Percentiles rank a stretch among this genome's conserved stretches.
These are phyloP conservation scores for Phytophthora quininea DNA, from an alignment of 352 stramenopile genomes.

Conservation along the genomic window DNA sequence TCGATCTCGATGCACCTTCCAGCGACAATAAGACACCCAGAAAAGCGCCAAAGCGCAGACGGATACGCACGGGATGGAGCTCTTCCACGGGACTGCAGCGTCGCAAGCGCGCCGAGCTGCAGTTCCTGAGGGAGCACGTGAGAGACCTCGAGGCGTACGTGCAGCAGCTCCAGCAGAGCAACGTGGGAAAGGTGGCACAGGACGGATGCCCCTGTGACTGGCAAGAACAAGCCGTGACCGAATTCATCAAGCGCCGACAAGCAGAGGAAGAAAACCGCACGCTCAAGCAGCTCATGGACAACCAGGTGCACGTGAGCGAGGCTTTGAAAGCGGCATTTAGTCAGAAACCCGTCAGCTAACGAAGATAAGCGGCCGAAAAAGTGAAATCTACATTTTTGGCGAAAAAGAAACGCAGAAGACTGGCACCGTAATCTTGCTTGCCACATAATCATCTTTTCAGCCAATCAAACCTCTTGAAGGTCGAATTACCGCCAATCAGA, in stretches of 20 bases:
- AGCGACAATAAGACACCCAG: neutral
- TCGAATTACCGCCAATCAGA: too few relatives aligned
- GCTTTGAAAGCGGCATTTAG: neutral
- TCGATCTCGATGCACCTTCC: neutral
- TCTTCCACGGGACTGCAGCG: slow-evolving; percentile 33
- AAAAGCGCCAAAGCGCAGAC: slow-evolving; percentile 18
- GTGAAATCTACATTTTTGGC: too few relatives aligned
- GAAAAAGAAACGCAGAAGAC: neutral
- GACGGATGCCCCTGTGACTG: slow-evolving; percentile 6
- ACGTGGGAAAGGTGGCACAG: neutral
- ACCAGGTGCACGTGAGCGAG: slow-evolving; percentile 18
- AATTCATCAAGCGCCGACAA: slow-evolving; percentile 21
- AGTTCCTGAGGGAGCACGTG: slow-evolving; percentile 26
- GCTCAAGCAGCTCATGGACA: slow-evolving; percentile 18
- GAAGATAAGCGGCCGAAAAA: too few relatives aligned
- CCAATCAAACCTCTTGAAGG: too few relatives aligned
- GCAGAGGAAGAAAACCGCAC: slow-evolving; percentile 30
- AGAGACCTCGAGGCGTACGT: slow-evolving; percentile 25
- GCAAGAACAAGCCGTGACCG: slow-evolving; percentile 17
- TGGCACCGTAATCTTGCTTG: slow-evolving; percentile 4
- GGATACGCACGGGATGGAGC: slow-evolving; percentile 28
- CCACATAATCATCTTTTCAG: slow-evolving; percentile 25
- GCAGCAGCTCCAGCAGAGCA: slow-evolving; percentile 16
- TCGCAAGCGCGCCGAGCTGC: slow-evolving; percentile 31
- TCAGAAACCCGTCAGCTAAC: too few relatives aligned